Evolutionary conservation across 371 early-diverging fungal species (phyloP), one percentile per base, ranked within the genome.

Genomic region (Saksenaea oblongispora): DNA sequence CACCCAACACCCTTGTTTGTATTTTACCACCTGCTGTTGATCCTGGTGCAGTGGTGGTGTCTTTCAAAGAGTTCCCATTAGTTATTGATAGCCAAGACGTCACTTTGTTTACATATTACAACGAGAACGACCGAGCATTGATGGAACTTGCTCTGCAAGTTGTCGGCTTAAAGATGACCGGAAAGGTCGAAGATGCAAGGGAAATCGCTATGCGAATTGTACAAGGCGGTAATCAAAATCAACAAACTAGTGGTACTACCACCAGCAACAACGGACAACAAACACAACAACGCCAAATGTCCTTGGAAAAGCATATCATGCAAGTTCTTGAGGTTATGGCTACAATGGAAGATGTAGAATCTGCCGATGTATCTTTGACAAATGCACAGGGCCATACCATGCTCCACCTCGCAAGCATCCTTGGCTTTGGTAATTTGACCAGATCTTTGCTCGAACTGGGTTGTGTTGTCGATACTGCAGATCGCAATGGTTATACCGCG

Each of bases 121-220:
- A 83, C 34, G 88, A 96, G 62, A 86, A 91, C 11, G 96, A 96
- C 65, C 85, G 91, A 56, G 92, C 93, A 28, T 67, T 96, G 62
- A 89, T 94, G 87, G 94, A 93, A 69, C 79, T 96, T 42, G 93
- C 94, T 1, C 77, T 96, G 36, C 94, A 94, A 59, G 93, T 94
- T 1, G 87, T 94, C 0, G 95, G 94, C 13, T 71, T 95, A 68
- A 84, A 91, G 66, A 91, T 90, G 87, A 91, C 89, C 0, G 92
- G 92, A 34, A 81, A 86, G 63, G 76, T 91, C 22, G 92, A 91
- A 64, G 89, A 88, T 68, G 88, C 91, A 15, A 72, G 89, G 28
- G 83, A 86, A 44, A 87, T 88, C 71, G 94, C 92, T 22, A 84
- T 90, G 85, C 80, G 88, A 11, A 89, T 92, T 70, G 89, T 93